These are phyloP conservation scores for Aspergillus sp. DNA, from an alignment of 2,329 filamentous ascomycete genomes.

Conservation along the genomic window DNA sequence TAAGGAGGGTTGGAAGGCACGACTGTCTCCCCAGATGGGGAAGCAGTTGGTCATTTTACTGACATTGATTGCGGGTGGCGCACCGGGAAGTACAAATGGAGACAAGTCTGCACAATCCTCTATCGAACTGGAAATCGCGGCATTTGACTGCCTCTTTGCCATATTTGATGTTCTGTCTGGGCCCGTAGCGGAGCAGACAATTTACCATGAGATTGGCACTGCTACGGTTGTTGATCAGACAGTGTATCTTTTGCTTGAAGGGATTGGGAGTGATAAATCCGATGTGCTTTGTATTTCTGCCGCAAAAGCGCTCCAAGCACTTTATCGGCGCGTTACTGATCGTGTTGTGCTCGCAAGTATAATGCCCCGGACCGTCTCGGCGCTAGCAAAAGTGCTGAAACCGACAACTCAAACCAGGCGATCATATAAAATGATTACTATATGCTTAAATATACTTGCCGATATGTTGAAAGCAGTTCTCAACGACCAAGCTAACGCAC, in stretches of 20 bases:
- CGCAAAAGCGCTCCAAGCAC: conserved; percentile 60
- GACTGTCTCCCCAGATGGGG: conserved; percentile 69
- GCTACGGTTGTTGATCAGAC: conserved; percentile 80
- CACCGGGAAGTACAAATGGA: conserved; percentile 53
- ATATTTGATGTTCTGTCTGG: conserved; percentile 63
- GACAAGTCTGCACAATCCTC: conserved; percentile 39
- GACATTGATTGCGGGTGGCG: conserved; percentile 75
- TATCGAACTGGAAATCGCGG: conserved; percentile 73
- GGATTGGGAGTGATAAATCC: conserved; percentile 63
- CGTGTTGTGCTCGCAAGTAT: conserved; percentile 78
- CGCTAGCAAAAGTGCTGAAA: conserved; percentile 72
- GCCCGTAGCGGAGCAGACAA: conserved; percentile 41
- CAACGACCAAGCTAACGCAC: conserved; percentile 41
- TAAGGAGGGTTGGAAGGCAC: conserved; percentile 72
- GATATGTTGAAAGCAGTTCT: conserved; percentile 47
- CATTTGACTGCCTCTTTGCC: conserved; percentile 67
- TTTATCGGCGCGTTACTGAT: conserved; percentile 67
- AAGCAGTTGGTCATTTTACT: conserved; percentile 85
- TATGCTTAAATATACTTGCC: conserved; percentile 60
- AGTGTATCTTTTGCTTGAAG: conserved; percentile 76
- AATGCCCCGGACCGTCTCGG: conserved; percentile 82
- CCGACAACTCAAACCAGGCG: conserved; percentile 63
- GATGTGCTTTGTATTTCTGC: conserved; percentile 71
- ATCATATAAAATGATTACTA: conserved; percentile 63
- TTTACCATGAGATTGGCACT: conserved; percentile 56